These are phyloP conservation scores for Gastrolobium bilobum DNA, from an alignment of 306 rosid species.

Conservation along the genomic window DNA sequence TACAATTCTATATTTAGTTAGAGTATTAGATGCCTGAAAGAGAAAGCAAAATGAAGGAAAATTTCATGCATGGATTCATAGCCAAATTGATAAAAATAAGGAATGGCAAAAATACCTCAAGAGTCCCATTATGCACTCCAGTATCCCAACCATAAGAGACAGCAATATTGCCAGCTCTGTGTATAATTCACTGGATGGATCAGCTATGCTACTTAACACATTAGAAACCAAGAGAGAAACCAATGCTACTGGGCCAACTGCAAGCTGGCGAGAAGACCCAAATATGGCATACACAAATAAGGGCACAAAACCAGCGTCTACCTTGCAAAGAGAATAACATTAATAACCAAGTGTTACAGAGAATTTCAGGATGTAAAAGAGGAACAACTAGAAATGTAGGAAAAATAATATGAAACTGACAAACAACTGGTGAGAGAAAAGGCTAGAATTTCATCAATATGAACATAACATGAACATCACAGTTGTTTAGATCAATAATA, in stretches of 20 bases:
- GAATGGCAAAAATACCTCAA: constrained; percentile 70
- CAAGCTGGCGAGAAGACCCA: constrained; percentile 99
- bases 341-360: constrained; percentile 35
- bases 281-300: constrained; percentile 89
- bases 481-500: constrained; percentile 7
- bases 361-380: constrained; percentile 29
- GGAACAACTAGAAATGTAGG: constrained; percentile 32
- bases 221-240: constrained; percentile 90
- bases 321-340: constrained; percentile 58
- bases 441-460: constrained; percentile 34
- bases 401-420: constrained; percentile 11
- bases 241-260: constrained; percentile 99
- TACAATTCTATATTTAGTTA: constrained; percentile 20
- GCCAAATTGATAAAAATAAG: constrained; percentile 23
- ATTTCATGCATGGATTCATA: constrained; percentile 24
- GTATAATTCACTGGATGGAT: constrained; percentile 79
- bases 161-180: constrained; percentile 89
- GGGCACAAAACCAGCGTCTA: constrained; percentile 84
- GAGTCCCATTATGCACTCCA: constrained; percentile 95
- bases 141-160: constrained; percentile 95
- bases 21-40: constrained; percentile 3
- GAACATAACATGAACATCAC: constrained; percentile 20
- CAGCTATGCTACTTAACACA: constrained; percentile 79
- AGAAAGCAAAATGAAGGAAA: constrained; percentile 11
- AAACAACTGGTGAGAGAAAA: constrained; percentile 4